Evolutionary conservation across 208 protist species (phyloP), one percentile per base, ranked within the genome.

Genomic region (Acanthamoeba sp.): DNA sequence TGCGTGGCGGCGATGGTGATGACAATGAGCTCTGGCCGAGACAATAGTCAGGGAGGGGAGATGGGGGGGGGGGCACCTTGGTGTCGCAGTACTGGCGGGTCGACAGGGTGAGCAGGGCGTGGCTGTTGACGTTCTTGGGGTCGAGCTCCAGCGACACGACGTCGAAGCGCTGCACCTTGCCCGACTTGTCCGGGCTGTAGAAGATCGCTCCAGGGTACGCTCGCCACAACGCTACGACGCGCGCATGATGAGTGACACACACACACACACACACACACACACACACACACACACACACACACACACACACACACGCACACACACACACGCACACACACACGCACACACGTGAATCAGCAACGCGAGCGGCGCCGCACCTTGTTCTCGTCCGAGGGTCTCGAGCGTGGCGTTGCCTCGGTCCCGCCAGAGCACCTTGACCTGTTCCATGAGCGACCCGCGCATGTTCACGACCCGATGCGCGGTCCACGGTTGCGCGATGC

Each of bases 81-180:
- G 71, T 80, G 24, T 80, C 71, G 38, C 71, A 80, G 40, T 80
- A 50, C 9, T 40, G 0, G 71, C 71, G 71, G 18, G 32, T 80
- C 38, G 71, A 80, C 3, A 80, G 71, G 18, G 71, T 80, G 40
- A 80, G 71, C 16, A 80, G 38, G 16, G 71, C 71, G 38, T 48
- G 71, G 22, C 71, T 80, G 40, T 80, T n/a, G 40, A 80, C 71
- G 71, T 80, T 80, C 34, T 80, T 80, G 71, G 71, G 71, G 71
- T 80, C 71, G 16, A 80, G 20, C 71, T 80, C 71, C 71, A 80
- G 20, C 24, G 71, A 80, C 71, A 80, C 18, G 38, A 80, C 71
- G 32, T 80, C 71, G 36, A 80, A 80, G 18, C 71, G 32, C 40
- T 48, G 32, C 71, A 80, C 71, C 22, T 80, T 80, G 24, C 71